phyloP scores from a whole-genome alignment of 2,329 filamentous ascomycete genomes.

The Curvularia verruculosa region DNA sequence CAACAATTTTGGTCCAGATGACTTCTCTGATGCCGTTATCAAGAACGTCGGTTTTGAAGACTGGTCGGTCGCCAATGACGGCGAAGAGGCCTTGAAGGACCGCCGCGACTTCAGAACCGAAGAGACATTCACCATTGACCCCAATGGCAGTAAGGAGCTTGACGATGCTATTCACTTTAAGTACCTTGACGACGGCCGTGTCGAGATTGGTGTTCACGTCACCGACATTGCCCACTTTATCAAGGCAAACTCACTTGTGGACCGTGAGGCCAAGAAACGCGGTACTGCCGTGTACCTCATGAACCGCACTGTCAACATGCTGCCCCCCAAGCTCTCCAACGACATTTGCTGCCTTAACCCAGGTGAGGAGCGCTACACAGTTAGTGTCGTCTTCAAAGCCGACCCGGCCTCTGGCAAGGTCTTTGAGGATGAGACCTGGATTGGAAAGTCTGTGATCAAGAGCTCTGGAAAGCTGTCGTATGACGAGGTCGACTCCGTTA shows the following conservation, averaged over 20 bases:
- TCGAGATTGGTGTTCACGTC: slow-evolving; percentile 95
- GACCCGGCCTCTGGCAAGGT: slow-evolving; percentile 79
- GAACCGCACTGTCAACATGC: slow-evolving; percentile 85
- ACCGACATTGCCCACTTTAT: slow-evolving; percentile 96
- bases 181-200: slow-evolving; percentile 77
- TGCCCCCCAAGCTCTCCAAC: slow-evolving; percentile 82
- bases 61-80: slow-evolving; percentile 85
- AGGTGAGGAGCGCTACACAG: slow-evolving; percentile 85
- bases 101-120: slow-evolving; percentile 91
- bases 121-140: slow-evolving; percentile 89
- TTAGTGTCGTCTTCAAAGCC: slow-evolving; percentile 92
- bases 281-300: slow-evolving; percentile 94
- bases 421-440: slow-evolving; percentile 86
- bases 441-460: slow-evolving; percentile 92
- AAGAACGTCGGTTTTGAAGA: slow-evolving; percentile 91
- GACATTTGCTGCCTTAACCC: slow-evolving; percentile 88
- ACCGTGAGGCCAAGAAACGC: slow-evolving; percentile 96
- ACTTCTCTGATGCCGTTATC: slow-evolving; percentile 94
- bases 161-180: slow-evolving; percentile 95
- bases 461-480: slow-evolving; percentile 86
- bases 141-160: slow-evolving; percentile 84
- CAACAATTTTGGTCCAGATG: slow-evolving; percentile 98
- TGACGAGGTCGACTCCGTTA: slow-evolving; percentile 81
- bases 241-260: slow-evolving; percentile 92
- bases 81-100: slow-evolving; percentile 71